Evolutionary conservation across 2,329 filamentous ascomycete genomes (phyloP), one percentile per base, ranked within the genome.

Genomic region (Alternaria solani): DNA sequence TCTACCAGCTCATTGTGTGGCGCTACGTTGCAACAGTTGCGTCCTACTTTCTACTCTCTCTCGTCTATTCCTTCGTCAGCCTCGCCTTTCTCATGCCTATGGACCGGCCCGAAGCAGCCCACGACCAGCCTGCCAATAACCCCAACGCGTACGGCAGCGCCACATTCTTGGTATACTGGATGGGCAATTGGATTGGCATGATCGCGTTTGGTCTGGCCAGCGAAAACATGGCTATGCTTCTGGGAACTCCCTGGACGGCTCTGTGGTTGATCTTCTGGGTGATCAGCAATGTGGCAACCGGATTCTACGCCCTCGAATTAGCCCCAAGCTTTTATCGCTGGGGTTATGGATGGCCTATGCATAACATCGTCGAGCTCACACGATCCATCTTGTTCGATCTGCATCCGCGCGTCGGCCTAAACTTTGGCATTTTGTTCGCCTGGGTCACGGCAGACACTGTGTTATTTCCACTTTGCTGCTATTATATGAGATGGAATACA

Each of bases 201-300:
- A 80, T 79, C 7, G 87, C 87, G 0, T 75, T 90, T 5, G 88
- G 87, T 0, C 76, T 90, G 2, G 86, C 88, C 0, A 88, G 85
- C 67, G 87, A 90, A 76, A 90, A 90, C 66, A 85, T 88, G 59
- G 85, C 85, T 0, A 89, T 89, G 85, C 67, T 89, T 3, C 77
- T 89, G 2, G 87, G 86, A 0, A 81, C 85, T 61, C 88, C 86
- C 0, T 90, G 86, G 86, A 84, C 81, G 7, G 82, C 86, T 0
- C 75, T 89, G 88, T 89, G 88, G 84, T 76, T 90, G 2, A 88
- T 90, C 55, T 89, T 89, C 67, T 89, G 87, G 87, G 86, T 90
- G 44, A 87, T 90, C 55, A 84, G 84, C 8, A 91, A 91, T 67
- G 86, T 89, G 0, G 79, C 83, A 0, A 88, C 86, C 0, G 80